Conservation (phyloP, 2,329 filamentous ascomycete genomes). For the Fusarium setosum region DNA sequence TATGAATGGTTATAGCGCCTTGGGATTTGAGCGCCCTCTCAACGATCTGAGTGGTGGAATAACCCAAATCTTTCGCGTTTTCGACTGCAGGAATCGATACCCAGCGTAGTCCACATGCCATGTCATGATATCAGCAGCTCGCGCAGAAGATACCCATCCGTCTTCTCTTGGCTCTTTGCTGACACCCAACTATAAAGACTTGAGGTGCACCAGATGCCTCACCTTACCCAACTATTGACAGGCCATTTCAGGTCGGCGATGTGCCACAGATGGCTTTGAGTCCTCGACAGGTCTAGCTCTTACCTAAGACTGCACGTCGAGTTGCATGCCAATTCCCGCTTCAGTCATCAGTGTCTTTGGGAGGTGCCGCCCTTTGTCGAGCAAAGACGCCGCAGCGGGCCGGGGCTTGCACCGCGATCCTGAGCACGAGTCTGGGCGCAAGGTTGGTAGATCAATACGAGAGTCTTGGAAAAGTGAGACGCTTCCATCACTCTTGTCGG, state of each 20-base stretch:
- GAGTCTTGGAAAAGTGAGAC: slow-evolving; percentile 23
- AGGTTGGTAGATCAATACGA: slow-evolving; percentile 36
- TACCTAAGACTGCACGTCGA: slow-evolving; percentile 32
- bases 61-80: slow-evolving; percentile 1
- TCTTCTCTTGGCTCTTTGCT: background rate
- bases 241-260: slow-evolving; percentile 4
- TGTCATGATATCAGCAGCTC: background rate
- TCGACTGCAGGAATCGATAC: background rate
- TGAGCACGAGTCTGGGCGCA: slow-evolving; percentile 18
- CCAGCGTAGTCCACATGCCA: background rate
- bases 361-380: slow-evolving; percentile 11
- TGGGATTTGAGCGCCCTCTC: too few species aligned
- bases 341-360: background rate
- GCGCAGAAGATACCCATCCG: background rate
- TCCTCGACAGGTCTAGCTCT: slow-evolving; percentile 32
- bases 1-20: too few species aligned
- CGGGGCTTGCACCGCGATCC: slow-evolving; percentile 15
- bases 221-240: slow-evolving; percentile 1
- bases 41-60: too few species aligned
- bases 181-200: slow-evolving; percentile 1
- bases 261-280: slow-evolving; percentile 5
- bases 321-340: slow-evolving; percentile 25
- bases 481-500: slow-evolving; percentile 10
- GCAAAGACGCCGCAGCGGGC: slow-evolving; percentile 9
- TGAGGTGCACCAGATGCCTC: slow-evolving; percentile 1